These are phyloP conservation scores for Cyclocybe aegerita DNA, from an alignment of 768 basidiomycete species.

Conservation along the genomic window DNA sequence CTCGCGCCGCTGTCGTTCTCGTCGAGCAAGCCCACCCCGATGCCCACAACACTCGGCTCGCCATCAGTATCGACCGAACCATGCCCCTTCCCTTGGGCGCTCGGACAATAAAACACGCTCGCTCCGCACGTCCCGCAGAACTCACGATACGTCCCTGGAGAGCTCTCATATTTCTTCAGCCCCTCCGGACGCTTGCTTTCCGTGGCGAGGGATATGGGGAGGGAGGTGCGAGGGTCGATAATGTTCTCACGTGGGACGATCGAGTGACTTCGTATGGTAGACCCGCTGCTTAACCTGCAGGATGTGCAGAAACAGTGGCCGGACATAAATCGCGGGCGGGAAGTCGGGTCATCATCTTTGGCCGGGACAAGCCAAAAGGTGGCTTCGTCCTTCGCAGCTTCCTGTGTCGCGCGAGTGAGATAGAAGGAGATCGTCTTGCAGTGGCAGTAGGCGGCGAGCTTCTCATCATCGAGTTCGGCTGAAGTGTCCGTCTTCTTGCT, in stretches of 20 bases:
- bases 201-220: constrained; percentile 3
- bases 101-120: constrained; percentile 26
- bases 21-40: constrained; percentile 15
- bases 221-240: constrained; percentile 6
- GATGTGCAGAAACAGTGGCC: constrained; percentile 9
- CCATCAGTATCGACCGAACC: constrained; percentile 1
- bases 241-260: constrained; percentile 20
- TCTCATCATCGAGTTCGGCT: background rate
- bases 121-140: constrained; percentile 31
- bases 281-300: constrained; percentile 10
- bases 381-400: constrained; percentile 2
- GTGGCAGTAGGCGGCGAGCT: constrained; percentile 8
- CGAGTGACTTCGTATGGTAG: constrained; percentile 16
- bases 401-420: constrained; percentile 3
- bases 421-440: constrained; percentile 15
- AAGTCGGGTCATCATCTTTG: background rate
- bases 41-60: constrained; percentile 9
- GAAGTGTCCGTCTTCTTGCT: background rate
- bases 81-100: constrained; percentile 1
- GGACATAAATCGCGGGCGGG: constrained; percentile 6
- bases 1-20: constrained; percentile 16
- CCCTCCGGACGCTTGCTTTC: constrained; percentile 14
- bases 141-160: constrained; percentile 21
- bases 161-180: constrained; percentile 23
- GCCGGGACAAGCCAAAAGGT: constrained; percentile 8